Evolutionary conservation across 495 filamentous ascomycete genomes (phyloP), one percentile per base, ranked within the genome.

Genomic region (Hypoxylon crocopeplum): DNA sequence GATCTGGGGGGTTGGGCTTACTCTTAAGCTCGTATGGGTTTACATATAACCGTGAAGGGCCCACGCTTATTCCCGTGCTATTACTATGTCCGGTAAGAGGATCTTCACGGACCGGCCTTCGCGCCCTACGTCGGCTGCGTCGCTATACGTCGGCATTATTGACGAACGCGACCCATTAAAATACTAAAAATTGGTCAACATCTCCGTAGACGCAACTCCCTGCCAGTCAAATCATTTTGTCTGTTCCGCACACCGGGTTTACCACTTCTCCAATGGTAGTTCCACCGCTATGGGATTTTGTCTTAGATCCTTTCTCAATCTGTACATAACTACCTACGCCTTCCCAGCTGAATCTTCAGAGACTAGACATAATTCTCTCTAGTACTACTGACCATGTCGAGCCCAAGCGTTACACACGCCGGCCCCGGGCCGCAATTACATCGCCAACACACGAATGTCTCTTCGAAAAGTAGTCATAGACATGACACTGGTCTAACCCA

Each of bases 101-200:
- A 57, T 63, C 59, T 34, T 39, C 59, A 41, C 41, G 47, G 41
- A 44, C n/a, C 53, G 59, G 32, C 37, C 22, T 58, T 57, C 59
- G 47, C 41, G 42, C 30, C 59, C 59, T 45, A 8, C 24, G 8
- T 3, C 3, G 4, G 24, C 24, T 27, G 39, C 50, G 19, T 63
- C 53, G 59, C 52, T 37, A 52, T 57, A 41, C 53, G 53, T 58
- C 59, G 53, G 52, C 42, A 57, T 57, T 58, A 56, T 41, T 11
- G 11, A 48, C 8, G 16, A 40, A 30, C 13, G 29, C 41, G 53
- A 48, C 48, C 53, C 53, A 57, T 63, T 48, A 53, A 63, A 50
- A 56, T 11, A n/a, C 33, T 33, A 24, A 11, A 19, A 20, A 36
- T 39, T 41, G 46, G 12, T 57, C 21, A 19, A 50, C 52, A 20